Conservation (phyloP, 192 early-diverging fungal species). For the Backusella tuberculispora region DNA sequence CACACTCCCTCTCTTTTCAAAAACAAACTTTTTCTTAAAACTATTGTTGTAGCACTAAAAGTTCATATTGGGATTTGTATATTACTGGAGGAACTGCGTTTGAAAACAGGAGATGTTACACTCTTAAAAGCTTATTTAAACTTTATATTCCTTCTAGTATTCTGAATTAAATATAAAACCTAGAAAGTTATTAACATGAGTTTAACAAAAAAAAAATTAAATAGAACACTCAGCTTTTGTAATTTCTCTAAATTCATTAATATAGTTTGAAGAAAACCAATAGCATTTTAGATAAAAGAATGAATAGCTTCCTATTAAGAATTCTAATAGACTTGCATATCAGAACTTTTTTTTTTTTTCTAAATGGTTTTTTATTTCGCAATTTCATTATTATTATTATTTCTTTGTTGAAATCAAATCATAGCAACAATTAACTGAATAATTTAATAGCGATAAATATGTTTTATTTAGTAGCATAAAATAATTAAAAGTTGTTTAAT, state of each 20-base stretch:
- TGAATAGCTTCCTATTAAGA: background rate
- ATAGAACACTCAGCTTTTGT: background rate
- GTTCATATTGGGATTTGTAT: background rate
- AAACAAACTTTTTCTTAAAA: background rate
- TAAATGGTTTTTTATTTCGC: background rate
- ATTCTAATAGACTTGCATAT: slow-evolving; percentile 6
- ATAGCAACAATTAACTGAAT: background rate
- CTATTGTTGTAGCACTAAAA: background rate
- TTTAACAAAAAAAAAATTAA: background rate
- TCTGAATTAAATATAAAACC: background rate
- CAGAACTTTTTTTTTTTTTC: background rate
- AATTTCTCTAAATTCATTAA: background rate
- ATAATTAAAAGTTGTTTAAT: background rate
- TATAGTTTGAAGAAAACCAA: background rate
- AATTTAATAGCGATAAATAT: background rate
- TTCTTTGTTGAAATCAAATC: background rate
- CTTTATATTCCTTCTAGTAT: background rate
- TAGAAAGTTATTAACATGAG: background rate
- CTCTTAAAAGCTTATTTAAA: background rate
- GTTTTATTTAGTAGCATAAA: background rate
- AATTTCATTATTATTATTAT: background rate
- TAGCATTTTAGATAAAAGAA: background rate
- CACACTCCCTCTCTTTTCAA: background rate
- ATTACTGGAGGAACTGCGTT: background rate
- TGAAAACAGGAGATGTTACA: slow-evolving; percentile 7